Percentiles rank a stretch among this genome's conserved stretches.
These are phyloP conservation scores for Hypoxylon sp. DNA, from an alignment of 2,329 filamentous ascomycete genomes.

Conservation along the genomic window DNA sequence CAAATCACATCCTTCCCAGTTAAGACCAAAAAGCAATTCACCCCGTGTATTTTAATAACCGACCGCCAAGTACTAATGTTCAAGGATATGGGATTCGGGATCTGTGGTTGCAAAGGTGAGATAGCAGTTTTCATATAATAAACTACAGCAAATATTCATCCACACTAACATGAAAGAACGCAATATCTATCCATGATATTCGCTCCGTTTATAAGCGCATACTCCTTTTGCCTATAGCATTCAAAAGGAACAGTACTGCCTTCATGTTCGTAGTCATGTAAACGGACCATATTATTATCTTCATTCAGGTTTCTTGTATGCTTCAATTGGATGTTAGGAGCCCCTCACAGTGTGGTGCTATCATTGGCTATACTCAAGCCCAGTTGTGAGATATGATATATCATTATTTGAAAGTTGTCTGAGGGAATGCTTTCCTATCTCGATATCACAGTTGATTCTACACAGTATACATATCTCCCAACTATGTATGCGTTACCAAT, in stretches of 20 bases:
- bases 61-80: conserved; percentile 6
- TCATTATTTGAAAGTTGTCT: conserved; percentile 8
- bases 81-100: conserved; percentile 9
- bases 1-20: conserved; percentile 1
- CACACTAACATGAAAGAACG: not conserved
- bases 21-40: conserved; percentile 19
- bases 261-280: not conserved
- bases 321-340: not conserved
- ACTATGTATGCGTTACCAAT: no score
- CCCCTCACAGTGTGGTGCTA: conserved; percentile 10
- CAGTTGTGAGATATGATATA: conserved; percentile 14
- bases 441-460: not conserved
- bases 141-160: not conserved
- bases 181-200: not conserved
- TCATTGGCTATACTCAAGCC: not conserved
- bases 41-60: not conserved
- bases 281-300: not conserved
- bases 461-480: conserved; percentile 14
- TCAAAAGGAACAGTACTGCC: not conserved
- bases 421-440: not conserved
- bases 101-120: not conserved
- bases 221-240: not conserved
- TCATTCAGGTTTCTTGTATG: not conserved
- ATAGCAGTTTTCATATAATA: not conserved
- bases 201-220: not conserved